Conservation (phyloP, 176 grass and related monocot species). For the Guadua angustifolia region DNA sequence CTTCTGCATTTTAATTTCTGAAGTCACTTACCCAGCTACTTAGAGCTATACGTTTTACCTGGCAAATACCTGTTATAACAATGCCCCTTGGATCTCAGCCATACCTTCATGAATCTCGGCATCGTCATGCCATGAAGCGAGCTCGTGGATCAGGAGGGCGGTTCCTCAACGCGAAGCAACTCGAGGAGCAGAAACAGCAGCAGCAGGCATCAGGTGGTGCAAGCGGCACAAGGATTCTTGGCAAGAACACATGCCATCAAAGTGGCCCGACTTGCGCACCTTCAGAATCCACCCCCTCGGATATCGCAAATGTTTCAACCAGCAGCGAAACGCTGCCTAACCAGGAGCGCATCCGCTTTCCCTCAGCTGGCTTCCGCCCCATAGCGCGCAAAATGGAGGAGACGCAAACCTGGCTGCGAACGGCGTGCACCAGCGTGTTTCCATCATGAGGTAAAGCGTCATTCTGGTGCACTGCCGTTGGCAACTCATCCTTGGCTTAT, state of each 20-base stretch:
- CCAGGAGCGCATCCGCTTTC: conserved; percentile 51
- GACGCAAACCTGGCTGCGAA: conserved; percentile 38
- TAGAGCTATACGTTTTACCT: conserved; percentile 18
- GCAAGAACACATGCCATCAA: conserved; percentile 36
- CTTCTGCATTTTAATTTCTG: conserved; percentile 10
- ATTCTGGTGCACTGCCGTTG: conserved; percentile 47
- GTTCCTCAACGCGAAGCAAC: conserved; percentile 91
- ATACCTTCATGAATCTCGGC: conserved; percentile 97
- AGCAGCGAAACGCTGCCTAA: conserved; percentile 35
- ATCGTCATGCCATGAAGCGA: conserved; percentile 90
- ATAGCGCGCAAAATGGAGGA: conserved; percentile 28
- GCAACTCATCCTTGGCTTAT: conserved; percentile 99
- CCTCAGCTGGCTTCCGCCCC: conserved; percentile 44
- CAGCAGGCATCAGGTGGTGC: conserved; percentile 28
- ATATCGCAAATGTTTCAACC: conserved; percentile 47
- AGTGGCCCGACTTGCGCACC: conserved; percentile 15
- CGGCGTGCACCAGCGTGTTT: conserved; percentile 42
- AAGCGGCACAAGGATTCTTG: conserved; percentile 38
- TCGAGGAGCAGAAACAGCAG: conserved; percentile 50
- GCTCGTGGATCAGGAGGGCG: conserved; percentile 87
- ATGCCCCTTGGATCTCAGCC: conserved; percentile 58
- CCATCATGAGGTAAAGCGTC: conserved; percentile 47
- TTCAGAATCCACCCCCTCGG: conserved; percentile 30
- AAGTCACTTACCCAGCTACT: neutral
- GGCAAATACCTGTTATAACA: conserved; percentile 5